These are phyloP conservation scores for Tolypocladium ovalisporum DNA, from an alignment of 2,329 filamentous ascomycete genomes.

Conservation along the genomic window DNA sequence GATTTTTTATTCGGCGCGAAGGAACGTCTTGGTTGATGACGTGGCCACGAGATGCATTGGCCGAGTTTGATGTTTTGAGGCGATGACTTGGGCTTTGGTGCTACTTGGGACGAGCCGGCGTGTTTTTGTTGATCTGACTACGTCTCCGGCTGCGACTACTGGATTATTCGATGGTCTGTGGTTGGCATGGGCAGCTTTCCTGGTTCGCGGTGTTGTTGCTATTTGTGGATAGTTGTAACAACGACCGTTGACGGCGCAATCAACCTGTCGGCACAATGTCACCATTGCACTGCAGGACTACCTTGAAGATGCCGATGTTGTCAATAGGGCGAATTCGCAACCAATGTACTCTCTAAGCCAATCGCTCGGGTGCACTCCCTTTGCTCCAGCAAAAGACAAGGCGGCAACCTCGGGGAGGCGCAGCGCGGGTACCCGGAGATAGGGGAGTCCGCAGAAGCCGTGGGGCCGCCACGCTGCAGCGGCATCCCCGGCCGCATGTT, in stretches of 20 bases:
- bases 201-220: background rate
- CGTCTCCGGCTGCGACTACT: background rate
- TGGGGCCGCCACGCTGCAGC: background rate
- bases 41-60: background rate
- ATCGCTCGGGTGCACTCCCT: too few relatives aligned
- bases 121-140: background rate
- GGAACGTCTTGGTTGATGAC: background rate
- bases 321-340: background rate
- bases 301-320: too few relatives aligned
- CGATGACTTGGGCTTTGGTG: background rate
- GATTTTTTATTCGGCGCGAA: background rate
- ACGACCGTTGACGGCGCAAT: background rate
- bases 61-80: background rate
- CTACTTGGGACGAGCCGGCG: background rate
- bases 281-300: too few relatives aligned
- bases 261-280: too few relatives aligned
- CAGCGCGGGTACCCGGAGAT: background rate
- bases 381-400: too few relatives aligned
- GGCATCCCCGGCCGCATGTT: background rate
- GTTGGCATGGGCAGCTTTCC: background rate
- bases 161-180: background rate
- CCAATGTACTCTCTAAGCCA: too few relatives aligned
- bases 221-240: background rate
- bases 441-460: background rate
- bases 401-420: too few relatives aligned